Evolutionary conservation across 2,329 filamentous ascomycete species (phyloP).

Genomic region (Septoria linicola): DNA sequence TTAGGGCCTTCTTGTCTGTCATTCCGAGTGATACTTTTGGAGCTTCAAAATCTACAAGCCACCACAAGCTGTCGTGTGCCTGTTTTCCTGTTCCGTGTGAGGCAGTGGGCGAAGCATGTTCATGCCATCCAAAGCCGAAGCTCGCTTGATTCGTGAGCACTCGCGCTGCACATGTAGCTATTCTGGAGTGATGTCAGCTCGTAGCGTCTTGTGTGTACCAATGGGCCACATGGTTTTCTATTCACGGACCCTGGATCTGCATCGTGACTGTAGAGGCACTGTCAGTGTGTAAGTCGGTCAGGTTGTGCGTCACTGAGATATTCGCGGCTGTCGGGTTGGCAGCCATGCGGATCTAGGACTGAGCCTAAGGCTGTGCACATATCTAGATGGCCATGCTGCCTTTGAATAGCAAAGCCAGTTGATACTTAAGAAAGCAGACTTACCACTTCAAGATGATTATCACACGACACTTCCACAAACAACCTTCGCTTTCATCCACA

Average conservation of each 20-base stretch:
- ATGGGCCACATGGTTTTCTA: constrained; percentile 7
- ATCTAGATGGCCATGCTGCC: not conserved
- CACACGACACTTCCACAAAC: constrained; percentile 3
- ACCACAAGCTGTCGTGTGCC: constrained; percentile 37
- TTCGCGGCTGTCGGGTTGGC: constrained; percentile 1
- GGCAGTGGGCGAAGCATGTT: constrained; percentile 2
- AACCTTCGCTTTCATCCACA: constrained; percentile 11
- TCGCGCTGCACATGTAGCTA: constrained; percentile 4
- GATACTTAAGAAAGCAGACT: constrained; percentile 2
- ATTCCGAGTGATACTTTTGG: not conserved
- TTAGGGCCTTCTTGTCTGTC: not conserved
- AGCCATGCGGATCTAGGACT: constrained; percentile 3
- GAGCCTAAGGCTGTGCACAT: constrained; percentile 15
- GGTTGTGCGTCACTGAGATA: constrained; percentile 10
- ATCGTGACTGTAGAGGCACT: constrained; percentile 5
- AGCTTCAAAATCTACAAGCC: constrained; percentile 14
- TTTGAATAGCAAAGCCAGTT: not conserved
- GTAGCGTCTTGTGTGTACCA: constrained; percentile 4
- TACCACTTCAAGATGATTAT: constrained; percentile 3
- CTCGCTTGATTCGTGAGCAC: constrained; percentile 3
- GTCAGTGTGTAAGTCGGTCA: not conserved
- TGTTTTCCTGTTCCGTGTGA: constrained; percentile 21
- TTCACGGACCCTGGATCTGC: constrained; percentile 11
- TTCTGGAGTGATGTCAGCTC: constrained; percentile 9
- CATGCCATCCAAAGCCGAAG: constrained; percentile 1